Conservation (phyloP, 2,329 filamentous ascomycete species). For the Talaromyces sp. region DNA sequence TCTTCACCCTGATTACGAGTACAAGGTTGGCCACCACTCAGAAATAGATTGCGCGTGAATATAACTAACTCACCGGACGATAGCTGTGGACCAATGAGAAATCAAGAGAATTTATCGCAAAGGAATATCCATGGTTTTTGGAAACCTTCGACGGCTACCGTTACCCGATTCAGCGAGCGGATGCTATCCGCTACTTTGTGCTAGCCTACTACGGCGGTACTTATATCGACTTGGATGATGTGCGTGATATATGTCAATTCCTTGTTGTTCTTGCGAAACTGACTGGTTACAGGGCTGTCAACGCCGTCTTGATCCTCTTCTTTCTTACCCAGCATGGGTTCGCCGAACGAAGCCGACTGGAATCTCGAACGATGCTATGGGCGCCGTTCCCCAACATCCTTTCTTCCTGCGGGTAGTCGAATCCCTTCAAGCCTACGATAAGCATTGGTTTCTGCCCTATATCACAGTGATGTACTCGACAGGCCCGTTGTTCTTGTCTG, state of each 20-base stretch:
- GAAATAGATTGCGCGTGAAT: not conserved
- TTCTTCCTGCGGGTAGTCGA: conserved; percentile 69
- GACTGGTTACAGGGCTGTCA: conserved; percentile 55
- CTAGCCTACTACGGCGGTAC: conserved; percentile 72
- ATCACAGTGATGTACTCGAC: conserved; percentile 77
- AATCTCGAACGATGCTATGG: conserved; percentile 78
- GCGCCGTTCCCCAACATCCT: conserved; percentile 64
- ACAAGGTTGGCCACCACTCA: conserved; percentile 50
- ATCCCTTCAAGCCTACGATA: conserved; percentile 61
- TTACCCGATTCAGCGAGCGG: conserved; percentile 71
- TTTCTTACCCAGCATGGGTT: conserved; percentile 64
- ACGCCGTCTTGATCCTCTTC: conserved; percentile 61
- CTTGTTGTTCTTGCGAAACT: not conserved
- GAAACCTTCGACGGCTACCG: conserved; percentile 68
- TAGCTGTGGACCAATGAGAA: conserved; percentile 72
- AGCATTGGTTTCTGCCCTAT: conserved; percentile 65
- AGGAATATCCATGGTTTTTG: conserved; percentile 72
- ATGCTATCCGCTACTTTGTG: conserved; percentile 74
- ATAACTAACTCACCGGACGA: conserved; percentile 19
- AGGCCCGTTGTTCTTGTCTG: conserved; percentile 68
- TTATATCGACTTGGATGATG: conserved; percentile 74
- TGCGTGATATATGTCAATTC: conserved; percentile 29
- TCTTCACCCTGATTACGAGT: conserved; percentile 66
- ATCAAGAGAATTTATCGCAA: conserved; percentile 64
- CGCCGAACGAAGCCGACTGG: conserved; percentile 69